Evolutionary conservation across 345 rosid species (phyloP).

Genomic region (Pistacia vera): DNA sequence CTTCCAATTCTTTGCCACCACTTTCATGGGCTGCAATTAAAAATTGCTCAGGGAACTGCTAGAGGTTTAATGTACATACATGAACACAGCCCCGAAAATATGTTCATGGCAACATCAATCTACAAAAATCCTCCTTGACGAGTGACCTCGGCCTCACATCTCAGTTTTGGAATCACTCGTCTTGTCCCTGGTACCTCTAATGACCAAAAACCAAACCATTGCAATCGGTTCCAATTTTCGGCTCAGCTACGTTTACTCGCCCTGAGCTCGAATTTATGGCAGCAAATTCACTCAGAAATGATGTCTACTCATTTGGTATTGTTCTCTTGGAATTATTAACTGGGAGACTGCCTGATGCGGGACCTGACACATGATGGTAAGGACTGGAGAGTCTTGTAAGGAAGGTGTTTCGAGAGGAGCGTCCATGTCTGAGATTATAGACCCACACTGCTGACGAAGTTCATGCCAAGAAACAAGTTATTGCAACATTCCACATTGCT

Average conservation of each 20-base stretch:
- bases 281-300: constrained; percentile 81
- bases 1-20: constrained; percentile 43
- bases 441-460: constrained; percentile 64
- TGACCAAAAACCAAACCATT: constrained; percentile 40
- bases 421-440: constrained; percentile 73
- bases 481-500: constrained; percentile 72
- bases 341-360: constrained; percentile 58
- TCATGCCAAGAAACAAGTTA: constrained; percentile 67
- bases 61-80: constrained; percentile 85
- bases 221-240: constrained; percentile 46
- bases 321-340: constrained; percentile 87
- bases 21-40: constrained; percentile 77
- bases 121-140: constrained; percentile 82
- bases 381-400: constrained; percentile 68
- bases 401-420: constrained; percentile 64
- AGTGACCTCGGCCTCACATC: constrained; percentile 79
- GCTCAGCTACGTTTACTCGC: constrained; percentile 63
- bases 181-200: constrained; percentile 50
- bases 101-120: constrained; percentile 84
- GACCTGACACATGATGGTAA: constrained; percentile 61
- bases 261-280: constrained; percentile 68
- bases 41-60: constrained; percentile 87
- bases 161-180: constrained; percentile 74
- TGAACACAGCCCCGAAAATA: constrained; percentile 74
- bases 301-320: constrained; percentile 86